These are phyloP conservation scores for Scedosporium dehoogii DNA, from an alignment of 2,329 filamentous ascomycete genomes.

Conservation along the genomic window DNA sequence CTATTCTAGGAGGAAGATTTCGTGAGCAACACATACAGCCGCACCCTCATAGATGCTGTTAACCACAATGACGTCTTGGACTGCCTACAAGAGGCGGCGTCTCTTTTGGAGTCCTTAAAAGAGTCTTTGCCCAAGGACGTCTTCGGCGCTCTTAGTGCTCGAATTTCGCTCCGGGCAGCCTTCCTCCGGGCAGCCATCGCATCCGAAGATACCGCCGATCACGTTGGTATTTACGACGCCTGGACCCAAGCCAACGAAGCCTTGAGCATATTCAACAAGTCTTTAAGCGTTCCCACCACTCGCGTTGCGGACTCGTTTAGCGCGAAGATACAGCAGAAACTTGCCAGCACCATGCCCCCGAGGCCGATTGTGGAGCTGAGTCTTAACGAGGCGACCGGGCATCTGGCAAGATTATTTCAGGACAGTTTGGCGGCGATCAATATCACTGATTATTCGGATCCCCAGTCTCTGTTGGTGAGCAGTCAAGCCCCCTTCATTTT, in stretches of 20 bases:
- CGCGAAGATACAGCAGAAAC: conserved; percentile 76
- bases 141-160: conserved; percentile 46
- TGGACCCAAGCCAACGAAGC: conserved; percentile 41
- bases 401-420: conserved; percentile 59
- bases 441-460: conserved; percentile 57
- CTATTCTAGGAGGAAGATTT: conserved; percentile 78
- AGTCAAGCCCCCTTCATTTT: background rate
- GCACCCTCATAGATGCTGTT: conserved; percentile 61
- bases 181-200: conserved; percentile 49
- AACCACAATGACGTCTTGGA: conserved; percentile 44
- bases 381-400: conserved; percentile 60
- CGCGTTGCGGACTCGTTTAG: conserved; percentile 74
- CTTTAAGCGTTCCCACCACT: conserved; percentile 47
- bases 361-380: conserved; percentile 74
- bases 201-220: conserved; percentile 31
- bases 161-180: conserved; percentile 56
- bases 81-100: conserved; percentile 44
- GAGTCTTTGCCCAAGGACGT: conserved; percentile 30
- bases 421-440: conserved; percentile 62
- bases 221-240: conserved; percentile 35
- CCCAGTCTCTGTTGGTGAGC: conserved; percentile 59
- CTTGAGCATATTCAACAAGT: conserved; percentile 47
- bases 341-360: conserved; percentile 90
- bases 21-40: conserved; percentile 81
- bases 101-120: conserved; percentile 34